These are phyloP conservation scores for Malassezia globosa DNA, from an alignment of 1,284 basidiomycete genomes.

Conservation along the genomic window DNA sequence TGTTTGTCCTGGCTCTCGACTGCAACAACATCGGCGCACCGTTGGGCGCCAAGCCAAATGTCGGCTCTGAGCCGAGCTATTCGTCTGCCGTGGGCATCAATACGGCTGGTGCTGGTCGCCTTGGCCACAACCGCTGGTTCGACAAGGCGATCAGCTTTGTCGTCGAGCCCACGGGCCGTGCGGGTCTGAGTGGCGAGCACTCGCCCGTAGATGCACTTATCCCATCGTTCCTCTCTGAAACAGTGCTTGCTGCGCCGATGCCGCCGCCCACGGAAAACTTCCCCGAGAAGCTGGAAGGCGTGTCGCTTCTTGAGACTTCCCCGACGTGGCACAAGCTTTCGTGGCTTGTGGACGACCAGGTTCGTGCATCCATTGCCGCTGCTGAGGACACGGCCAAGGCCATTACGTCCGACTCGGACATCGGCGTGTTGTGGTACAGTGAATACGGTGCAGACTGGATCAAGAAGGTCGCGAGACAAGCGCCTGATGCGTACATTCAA, in stretches of 20 bases:
- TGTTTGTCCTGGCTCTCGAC: slow-evolving; percentile 61
- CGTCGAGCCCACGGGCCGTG: slow-evolving; percentile 73
- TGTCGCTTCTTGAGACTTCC: slow-evolving; percentile 23
- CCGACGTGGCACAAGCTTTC: slow-evolving; percentile 60
- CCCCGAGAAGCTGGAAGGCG: slow-evolving; percentile 22
- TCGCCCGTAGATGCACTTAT: slow-evolving; percentile 82
- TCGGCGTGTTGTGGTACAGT: slow-evolving; percentile 70
- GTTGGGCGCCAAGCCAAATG: slow-evolving; percentile 25
- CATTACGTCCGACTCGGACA: slow-evolving; percentile 70
- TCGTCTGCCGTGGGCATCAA: slow-evolving; percentile 71
- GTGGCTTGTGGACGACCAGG: slow-evolving; percentile 62
- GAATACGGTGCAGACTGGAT: slow-evolving; percentile 87
- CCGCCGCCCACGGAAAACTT: slow-evolving; percentile 22
- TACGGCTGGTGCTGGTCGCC: slow-evolving; percentile 58
- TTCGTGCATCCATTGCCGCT: slow-evolving; percentile 55
- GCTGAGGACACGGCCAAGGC: slow-evolving; percentile 57
- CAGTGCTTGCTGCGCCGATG: slow-evolving; percentile 56
- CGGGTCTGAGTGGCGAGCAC: slow-evolving; percentile 83
- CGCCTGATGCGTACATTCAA: slow-evolving; percentile 83
- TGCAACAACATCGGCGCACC: slow-evolving; percentile 50
- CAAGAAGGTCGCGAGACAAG: slow-evolving; percentile 64
- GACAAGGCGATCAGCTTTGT: slow-evolving; percentile 78
- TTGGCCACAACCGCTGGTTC: slow-evolving; percentile 75
- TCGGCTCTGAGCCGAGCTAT: slow-evolving; percentile 51
- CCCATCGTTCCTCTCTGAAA: slow-evolving; percentile 80